Evolutionary conservation across 2,329 filamentous ascomycete species (phyloP), one percentile per base, ranked within the genome.

Genomic region (Claviceps quebecensis): DNA sequence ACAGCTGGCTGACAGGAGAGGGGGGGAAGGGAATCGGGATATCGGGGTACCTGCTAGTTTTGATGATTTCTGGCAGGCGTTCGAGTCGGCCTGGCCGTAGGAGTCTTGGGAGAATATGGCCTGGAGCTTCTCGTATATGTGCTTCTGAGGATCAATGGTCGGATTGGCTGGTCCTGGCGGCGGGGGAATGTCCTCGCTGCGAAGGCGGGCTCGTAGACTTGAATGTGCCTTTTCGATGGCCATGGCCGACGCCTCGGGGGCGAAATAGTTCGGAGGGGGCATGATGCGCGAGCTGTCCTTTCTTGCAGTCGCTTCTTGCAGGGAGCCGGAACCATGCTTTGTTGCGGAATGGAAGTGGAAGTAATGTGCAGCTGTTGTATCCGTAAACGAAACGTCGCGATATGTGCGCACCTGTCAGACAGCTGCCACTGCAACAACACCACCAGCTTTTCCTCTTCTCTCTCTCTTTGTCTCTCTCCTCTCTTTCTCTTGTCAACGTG

Each of bases 131-230:
- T 58, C 50, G 44, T 59, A 64, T 11, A 63, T 26, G 4, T 59
- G 52, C 1, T 53, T n/a, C 40, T 41, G 16, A 29, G 5, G 23
- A 13, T n/a, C 11, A 16, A 17, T 39, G 49, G 29, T 13, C 34
- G n/a, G 7, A 19, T 1, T 9, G 36, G 36, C 14, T 7, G 19
- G 14, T 26, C 17, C 36, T 38, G n/a, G 46, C 3, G 9, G 17
- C 23, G 41, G 11, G 17, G 43, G 26, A 4, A 34, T 22, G 22
- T 59, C 57, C 3, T 58, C 55, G 13, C 58, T 64, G 9, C 60
- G 58, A 13, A 66, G 57, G 7, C 63, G 61, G 37, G 58, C 59
- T 19, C 63, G 59, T 1, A 66, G 48, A 0, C 57, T 61, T 11
- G 47, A 51, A 38, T 47, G 22, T 19, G 49, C 37, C 47, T 52